A percentile compares a stretch with the other conserved stretches of the same genome.
These are phyloP conservation scores for Ceratocystis papillata DNA, from an alignment of 2,329 filamentous ascomycete species.

Conservation along the genomic window DNA sequence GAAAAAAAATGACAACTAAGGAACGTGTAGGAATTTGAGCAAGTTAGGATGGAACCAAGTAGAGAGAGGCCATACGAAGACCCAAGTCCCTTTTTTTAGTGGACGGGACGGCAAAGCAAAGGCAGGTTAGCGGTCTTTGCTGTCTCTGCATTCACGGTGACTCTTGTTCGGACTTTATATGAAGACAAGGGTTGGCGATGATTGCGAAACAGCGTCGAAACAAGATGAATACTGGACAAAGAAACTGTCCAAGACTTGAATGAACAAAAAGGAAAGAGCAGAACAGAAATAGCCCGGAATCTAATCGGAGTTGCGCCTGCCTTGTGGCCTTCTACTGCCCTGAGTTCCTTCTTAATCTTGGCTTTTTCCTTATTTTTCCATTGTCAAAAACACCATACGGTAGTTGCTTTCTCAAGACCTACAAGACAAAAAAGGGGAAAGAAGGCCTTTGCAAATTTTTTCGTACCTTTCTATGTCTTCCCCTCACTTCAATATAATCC, in stretches of 20 bases:
- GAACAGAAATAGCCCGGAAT: background rate
- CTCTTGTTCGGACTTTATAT: background rate
- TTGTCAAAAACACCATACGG: too few species aligned
- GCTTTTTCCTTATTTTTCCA: too few species aligned
- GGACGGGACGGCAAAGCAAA: background rate
- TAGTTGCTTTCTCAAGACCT: background rate
- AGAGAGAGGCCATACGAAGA: too few species aligned
- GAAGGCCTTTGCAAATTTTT: background rate
- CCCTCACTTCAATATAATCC: background rate
- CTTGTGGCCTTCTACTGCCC: too few species aligned
- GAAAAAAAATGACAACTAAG: background rate
- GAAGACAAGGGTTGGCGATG: background rate
- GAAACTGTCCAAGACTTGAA: background rate
- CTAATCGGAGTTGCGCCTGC: too few species aligned
- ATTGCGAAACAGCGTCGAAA: constrained; percentile 9
- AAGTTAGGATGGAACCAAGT: background rate
- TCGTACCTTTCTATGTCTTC: background rate
- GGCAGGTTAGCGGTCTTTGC: background rate
- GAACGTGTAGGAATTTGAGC: background rate
- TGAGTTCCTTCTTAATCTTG: too few species aligned
- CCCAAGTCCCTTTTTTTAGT: background rate
- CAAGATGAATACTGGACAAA: background rate
- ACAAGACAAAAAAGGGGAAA: background rate
- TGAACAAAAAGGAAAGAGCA: background rate
- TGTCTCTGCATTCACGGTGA: background rate